Base-by-base conservation (phyloP, 192 early-diverging fungal species). In the Chytriomyces sp. region DNA sequence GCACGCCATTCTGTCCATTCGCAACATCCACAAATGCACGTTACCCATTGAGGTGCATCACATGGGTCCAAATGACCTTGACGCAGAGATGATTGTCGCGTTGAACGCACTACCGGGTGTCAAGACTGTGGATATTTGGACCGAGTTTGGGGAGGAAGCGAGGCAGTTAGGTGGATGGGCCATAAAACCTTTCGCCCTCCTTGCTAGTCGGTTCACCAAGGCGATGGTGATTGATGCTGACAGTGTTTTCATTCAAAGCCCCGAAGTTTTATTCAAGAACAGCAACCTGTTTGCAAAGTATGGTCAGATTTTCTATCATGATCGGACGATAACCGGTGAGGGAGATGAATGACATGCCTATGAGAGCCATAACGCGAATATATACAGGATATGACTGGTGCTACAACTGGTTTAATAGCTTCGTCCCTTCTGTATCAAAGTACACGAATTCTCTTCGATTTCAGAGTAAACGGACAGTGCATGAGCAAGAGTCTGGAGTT, bases 171-270 rank as follows among this genome's bases (percentile, higher is more conserved):
- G 37, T 38, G 61, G 61, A 31, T 63, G 61, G 61, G 44, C 60
- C n/a, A 64, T 73, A 53, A 92, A 92, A 62, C 86, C 91, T 0
- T 91, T 81, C 80, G 85, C 90, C 0, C 64, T 91, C 34, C 52
- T 92, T 17, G 85, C 86, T 0, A 81, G 81, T 3, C 76, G 57
- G 26, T 92, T 90, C 80, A 62, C 72, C 22, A 78, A 91, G 34
- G 82, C 84, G 12, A 87, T 92, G 55, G 76, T 92, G 55, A 77
- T 91, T 52, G 91, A 92, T 73, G 84, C 91, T 8, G 91, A 92
- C 72, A 89, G 85, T 3, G 74, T 87, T 28, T 89, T 90, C 52
- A 62, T 92, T 37, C 82, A 88, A 62, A 72, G 76, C 64, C 91
- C 91, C 0, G 80, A 78, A 37, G 70, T 69, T 2, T 39, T 91